These are phyloP conservation scores for Theileria annulata DNA, from an alignment of 169 alveolate species.

Conservation along the genomic window DNA sequence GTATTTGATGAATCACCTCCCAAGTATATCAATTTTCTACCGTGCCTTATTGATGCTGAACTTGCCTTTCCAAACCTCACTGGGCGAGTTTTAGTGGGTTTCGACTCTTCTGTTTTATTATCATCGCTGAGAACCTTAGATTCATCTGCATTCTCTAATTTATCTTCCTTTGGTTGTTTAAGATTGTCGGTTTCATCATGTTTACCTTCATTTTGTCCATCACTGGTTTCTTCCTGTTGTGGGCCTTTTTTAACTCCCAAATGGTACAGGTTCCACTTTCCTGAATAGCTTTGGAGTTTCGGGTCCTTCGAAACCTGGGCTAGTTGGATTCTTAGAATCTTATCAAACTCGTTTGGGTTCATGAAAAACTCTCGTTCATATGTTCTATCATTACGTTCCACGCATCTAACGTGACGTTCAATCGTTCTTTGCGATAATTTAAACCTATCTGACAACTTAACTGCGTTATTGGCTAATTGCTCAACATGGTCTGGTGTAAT, in stretches of 20 bases:
- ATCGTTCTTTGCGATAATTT: slow-evolving; percentile 46
- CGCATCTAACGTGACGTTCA: slow-evolving; percentile 54
- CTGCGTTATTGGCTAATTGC: slow-evolving; percentile 2
- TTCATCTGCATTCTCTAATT: not conserved
- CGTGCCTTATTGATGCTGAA: slow-evolving; percentile 61
- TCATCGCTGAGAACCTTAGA: not conserved
- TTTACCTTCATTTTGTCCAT: not conserved
- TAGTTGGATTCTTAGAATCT: slow-evolving; percentile 61
- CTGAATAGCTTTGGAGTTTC: slow-evolving; percentile 60
- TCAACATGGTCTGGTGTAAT: slow-evolving; percentile 20
- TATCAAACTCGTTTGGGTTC: slow-evolving; percentile 52
- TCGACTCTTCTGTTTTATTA: slow-evolving; percentile 4
- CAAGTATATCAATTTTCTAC: slow-evolving; percentile 55
- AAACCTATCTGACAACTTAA: slow-evolving; percentile 11
- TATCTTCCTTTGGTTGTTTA: slow-evolving; percentile 1
- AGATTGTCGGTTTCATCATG: not conserved
- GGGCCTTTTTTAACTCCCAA: slow-evolving; percentile 23
- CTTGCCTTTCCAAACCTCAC: slow-evolving; percentile 62
- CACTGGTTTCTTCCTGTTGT: not conserved
- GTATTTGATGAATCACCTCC: slow-evolving; percentile 15
- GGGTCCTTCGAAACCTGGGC: slow-evolving; percentile 68
- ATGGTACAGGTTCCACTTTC: slow-evolving; percentile 59
- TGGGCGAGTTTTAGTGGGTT: slow-evolving; percentile 17
- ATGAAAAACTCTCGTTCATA: slow-evolving; percentile 49
- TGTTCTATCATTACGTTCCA: slow-evolving; percentile 29